These are phyloP conservation scores for Gracilaria domingensis DNA, from an alignment of 23 red algal species.

Conservation along the genomic window DNA sequence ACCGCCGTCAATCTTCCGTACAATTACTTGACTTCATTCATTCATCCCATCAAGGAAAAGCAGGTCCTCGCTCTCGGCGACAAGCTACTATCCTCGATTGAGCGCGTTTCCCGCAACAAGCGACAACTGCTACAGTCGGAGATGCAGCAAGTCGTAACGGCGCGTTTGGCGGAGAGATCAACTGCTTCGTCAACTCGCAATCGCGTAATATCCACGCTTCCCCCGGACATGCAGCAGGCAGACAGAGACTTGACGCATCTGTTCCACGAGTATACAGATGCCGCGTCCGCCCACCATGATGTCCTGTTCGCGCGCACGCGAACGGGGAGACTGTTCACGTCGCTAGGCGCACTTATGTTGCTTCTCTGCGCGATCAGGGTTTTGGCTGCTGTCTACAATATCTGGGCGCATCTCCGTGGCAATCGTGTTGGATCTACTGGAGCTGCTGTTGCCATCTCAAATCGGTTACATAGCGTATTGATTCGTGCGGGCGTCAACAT, in stretches of 20 bases:
- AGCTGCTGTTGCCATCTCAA: conserved; percentile 49
- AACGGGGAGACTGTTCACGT: conserved; percentile 59
- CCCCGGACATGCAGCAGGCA: conserved; percentile 38
- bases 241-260: conserved; percentile 20
- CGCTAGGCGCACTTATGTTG: conserved; percentile 59
- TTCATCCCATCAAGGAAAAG: conserved; percentile 67
- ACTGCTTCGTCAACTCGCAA: conserved; percentile 2
- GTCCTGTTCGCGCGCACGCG: conserved; percentile 57
- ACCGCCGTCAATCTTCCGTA: conserved; percentile 79
- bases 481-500: conserved; percentile 59
- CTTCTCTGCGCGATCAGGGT: conserved; percentile 65
- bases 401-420: conserved; percentile 34
- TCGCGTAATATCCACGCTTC: conserved; percentile 40
- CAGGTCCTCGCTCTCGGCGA: conserved; percentile 60
- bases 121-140: conserved; percentile 35
- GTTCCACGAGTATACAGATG: conserved; percentile 70
- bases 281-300: conserved; percentile 59
- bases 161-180: neutral
- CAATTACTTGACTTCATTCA: conserved; percentile 63
- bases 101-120: conserved; percentile 29
- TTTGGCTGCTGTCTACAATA: conserved; percentile 57
- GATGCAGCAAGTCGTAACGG: conserved; percentile 18
- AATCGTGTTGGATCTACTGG: conserved; percentile 35
- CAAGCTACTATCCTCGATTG: conserved; percentile 54
- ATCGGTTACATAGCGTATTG: conserved; percentile 50